Evolutionary conservation across 2,329 filamentous ascomycete species (phyloP), one percentile per base, ranked within the genome.

Genomic region (Drechslerella dactyloides): DNA sequence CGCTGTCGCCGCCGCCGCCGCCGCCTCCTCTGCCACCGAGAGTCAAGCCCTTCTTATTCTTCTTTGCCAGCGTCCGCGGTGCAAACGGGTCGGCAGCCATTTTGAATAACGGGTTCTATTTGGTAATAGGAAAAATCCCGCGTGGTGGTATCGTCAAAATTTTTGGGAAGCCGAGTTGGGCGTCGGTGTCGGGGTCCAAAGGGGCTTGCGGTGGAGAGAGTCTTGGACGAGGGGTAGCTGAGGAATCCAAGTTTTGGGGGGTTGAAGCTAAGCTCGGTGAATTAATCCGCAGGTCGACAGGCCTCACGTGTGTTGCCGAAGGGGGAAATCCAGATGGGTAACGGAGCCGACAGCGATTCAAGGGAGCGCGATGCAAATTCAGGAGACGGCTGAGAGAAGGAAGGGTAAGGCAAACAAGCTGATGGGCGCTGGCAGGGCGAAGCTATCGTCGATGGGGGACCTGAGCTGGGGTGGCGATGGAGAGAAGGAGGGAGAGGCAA

Each of bases 21-120:
- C 89, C 51, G 91, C 88, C 52, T 89, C 85, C 23, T 89, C 87
- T 55, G 90, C 61, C 88, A 77, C 87, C 93, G 78, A 99, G 84
- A 75, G 92, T 93, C 56, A 99, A 88, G 40, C 93, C 93, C 83
- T 97, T 97, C 81, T 96, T 90, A 80, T 99, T 99, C 86, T 97
- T 97, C 84, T 93, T 89, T 88, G 97, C 97, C 88, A 99, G 90
- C 73, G 94, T 96, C 61, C 66, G 66, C 66, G 66, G 66, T 53
- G 66, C 66, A 64, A 70, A 70, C 66, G 48, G 66, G 53, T 70
- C 66, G 59, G 66, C 66, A 64, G 66, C 66, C 66, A 70, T 70
- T 35, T 58, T 70, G 60, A 53, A 24, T 51, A 51, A 33, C 27
- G 27, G 27, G 27, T 23, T 23, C 19, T 23, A 15, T 40, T 33